Evolutionary conservation across 805 yeast genomes (phyloP).

Genomic region (Komagataella populi): DNA sequence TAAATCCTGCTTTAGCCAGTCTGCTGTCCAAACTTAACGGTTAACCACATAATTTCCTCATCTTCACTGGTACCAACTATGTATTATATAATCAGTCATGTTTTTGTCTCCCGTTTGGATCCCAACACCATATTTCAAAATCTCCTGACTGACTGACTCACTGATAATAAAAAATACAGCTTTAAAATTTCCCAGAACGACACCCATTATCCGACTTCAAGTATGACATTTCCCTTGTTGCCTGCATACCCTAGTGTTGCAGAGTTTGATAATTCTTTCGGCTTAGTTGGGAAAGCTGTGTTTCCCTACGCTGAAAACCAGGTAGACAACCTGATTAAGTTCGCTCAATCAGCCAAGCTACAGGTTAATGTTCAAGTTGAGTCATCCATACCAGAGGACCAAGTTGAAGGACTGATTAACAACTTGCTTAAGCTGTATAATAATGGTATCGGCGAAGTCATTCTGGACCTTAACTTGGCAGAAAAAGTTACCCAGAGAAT

Average conservation of each 20-base stretch:
- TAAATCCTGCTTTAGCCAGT: conserved; percentile 6
- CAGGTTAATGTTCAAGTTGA: conserved; percentile 12
- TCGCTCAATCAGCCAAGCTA: conserved; percentile 8
- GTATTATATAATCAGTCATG: not conserved
- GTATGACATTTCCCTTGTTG: conserved; percentile 20
- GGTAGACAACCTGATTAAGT: conserved; percentile 6
- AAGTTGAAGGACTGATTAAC: conserved; percentile 3
- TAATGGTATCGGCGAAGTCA: conserved; percentile 15
- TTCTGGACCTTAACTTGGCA: conserved; percentile 9
- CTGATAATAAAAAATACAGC: not conserved
- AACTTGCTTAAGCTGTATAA: conserved; percentile 12
- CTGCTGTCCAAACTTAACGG: conserved; percentile 6
- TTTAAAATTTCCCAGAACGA: conserved; percentile 1
- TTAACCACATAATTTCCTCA: not conserved
- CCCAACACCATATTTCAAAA: not conserved
- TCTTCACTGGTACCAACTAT: not conserved
- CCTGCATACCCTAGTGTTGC: conserved; percentile 11
- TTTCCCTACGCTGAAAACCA: conserved; percentile 7
- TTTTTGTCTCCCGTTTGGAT: not conserved
- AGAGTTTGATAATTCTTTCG: conserved; percentile 6
- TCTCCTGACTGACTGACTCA: not conserved
- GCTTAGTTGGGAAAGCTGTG: conserved; percentile 17
- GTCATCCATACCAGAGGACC: not conserved
- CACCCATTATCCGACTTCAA: not conserved
- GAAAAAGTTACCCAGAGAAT: conserved; percentile 11